These are phyloP conservation scores for Astrothelium macrocarpum DNA, from an alignment of 495 filamentous ascomycete species.

Conservation along the genomic window DNA sequence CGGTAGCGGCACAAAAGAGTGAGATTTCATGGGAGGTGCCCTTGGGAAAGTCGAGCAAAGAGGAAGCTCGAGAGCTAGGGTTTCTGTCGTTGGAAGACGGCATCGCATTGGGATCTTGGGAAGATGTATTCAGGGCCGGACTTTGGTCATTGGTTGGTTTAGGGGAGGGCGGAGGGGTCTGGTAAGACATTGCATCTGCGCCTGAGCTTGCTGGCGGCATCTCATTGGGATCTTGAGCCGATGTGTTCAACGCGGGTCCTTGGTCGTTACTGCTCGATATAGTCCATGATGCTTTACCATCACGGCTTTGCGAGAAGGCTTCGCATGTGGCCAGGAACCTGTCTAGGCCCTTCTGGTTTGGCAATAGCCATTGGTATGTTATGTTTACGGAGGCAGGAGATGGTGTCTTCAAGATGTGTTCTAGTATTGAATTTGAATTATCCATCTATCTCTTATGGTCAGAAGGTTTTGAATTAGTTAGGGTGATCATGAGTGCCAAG, in stretches of 20 bases:
- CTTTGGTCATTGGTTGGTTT: conserved; percentile 26
- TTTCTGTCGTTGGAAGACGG: conserved; percentile 22
- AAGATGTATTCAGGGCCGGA: conserved; percentile 37
- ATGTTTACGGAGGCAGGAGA: conserved; percentile 54
- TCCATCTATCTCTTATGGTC: conserved; percentile 59
- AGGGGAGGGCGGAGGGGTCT: conserved; percentile 19
- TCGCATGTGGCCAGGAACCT: conserved; percentile 39
- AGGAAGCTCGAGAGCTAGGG: conserved; percentile 1
- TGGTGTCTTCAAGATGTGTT: conserved; percentile 53
- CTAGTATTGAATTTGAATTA: conserved; percentile 73
- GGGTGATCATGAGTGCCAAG: background rate
- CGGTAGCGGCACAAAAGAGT: conserved; percentile 86
- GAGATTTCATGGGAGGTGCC: conserved; percentile 61
- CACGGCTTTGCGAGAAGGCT: conserved; percentile 29
- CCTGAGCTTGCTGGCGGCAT: conserved; percentile 29
- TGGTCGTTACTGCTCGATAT: conserved; percentile 21
- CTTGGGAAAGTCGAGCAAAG: conserved; percentile 21
- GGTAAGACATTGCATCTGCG: conserved; percentile 17
- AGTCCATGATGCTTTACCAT: conserved; percentile 29
- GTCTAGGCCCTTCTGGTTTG: conserved; percentile 74
- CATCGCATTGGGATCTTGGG: conserved; percentile 35
- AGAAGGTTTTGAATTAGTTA: background rate
- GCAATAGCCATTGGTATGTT: conserved; percentile 87
- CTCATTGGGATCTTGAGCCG: conserved; percentile 33
- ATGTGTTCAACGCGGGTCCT: conserved; percentile 37